Evolutionary conservation across 352 stramenopile species (phyloP).

Genomic region (Globisporangium paroecandrum): DNA sequence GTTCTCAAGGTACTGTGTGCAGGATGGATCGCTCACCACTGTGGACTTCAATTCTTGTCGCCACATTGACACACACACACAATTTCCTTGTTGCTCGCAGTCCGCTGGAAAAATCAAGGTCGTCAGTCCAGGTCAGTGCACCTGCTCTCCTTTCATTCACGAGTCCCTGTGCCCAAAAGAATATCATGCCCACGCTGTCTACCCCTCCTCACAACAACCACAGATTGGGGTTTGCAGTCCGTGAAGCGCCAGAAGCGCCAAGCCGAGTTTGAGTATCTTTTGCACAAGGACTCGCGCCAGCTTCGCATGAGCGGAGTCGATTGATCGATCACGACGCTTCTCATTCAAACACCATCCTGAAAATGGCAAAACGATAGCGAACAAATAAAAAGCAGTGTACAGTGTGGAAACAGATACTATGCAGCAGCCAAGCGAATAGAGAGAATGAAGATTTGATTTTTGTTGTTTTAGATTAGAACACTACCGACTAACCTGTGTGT

Average conservation of each 20-base stretch:
- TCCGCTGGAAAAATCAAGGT: slow-evolving; percentile 58
- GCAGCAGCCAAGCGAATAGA: slow-evolving; percentile 4
- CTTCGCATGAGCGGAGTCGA: background rate
- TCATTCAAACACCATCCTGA: background rate
- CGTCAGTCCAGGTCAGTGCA: slow-evolving; percentile 48
- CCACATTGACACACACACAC: no score
- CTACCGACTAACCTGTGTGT: background rate
- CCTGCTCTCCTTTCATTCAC: background rate
- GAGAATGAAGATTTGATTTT: slow-evolving; percentile 13
- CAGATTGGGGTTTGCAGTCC: slow-evolving; percentile 79
- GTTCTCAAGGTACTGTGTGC: slow-evolving; percentile 45
- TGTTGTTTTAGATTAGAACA: slow-evolving; percentile 18
- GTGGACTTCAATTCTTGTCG: no score
- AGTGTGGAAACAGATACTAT: background rate
- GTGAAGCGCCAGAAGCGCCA: slow-evolving; percentile 61
- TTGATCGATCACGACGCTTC: background rate
- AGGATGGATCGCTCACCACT: background rate
- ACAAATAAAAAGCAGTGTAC: background rate
- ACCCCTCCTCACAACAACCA: background rate
- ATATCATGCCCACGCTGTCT: background rate
- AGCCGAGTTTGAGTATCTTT: slow-evolving; percentile 62
- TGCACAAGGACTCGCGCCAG: slow-evolving; percentile 56
- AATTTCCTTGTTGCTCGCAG: slow-evolving; percentile 18
- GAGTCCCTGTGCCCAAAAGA: background rate
- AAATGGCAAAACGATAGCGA: background rate